Conservation (phyloP, 1,139 yeast genomes). For the Yamadazyma atlantica region DNA sequence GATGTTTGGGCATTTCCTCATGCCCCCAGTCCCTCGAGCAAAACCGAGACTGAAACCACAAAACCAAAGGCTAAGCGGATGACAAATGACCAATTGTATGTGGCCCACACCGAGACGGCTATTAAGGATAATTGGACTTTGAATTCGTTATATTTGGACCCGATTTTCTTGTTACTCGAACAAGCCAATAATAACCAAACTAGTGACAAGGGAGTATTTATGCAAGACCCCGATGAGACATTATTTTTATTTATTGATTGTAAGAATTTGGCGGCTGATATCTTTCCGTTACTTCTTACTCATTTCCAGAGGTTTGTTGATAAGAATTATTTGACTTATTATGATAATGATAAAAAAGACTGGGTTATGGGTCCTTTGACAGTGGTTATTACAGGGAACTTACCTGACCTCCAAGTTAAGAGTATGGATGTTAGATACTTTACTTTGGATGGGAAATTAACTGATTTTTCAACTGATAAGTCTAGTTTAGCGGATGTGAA, state of each 20-base stretch:
- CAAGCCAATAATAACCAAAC: conserved; percentile 30
- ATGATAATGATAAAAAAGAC: conserved; percentile 22
- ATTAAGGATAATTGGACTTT: conserved; percentile 47
- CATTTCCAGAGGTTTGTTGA: conserved; percentile 33
- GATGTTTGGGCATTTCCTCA: conserved; percentile 60
- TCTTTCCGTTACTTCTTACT: conserved; percentile 30
- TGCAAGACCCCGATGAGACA: conserved; percentile 36
- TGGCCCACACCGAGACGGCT: conserved; percentile 59
- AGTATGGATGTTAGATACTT: conserved; percentile 27
- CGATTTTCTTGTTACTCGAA: conserved; percentile 47
- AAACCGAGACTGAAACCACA: conserved; percentile 24
- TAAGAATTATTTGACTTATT: conserved; percentile 32
- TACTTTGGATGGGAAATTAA: conserved; percentile 39
- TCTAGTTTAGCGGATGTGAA: conserved; percentile 12
- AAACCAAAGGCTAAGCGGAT: conserved; percentile 19
- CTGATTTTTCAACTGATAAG: conserved; percentile 16
- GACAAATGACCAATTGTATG: conserved; percentile 41
- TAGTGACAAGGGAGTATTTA: conserved; percentile 31
- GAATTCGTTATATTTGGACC: conserved; percentile 51
- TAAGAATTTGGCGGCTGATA: conserved; percentile 32
- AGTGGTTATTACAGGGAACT: conserved; percentile 41
- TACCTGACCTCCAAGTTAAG: conserved; percentile 30
- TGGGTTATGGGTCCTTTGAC: conserved; percentile 34
- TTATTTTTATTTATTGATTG: conserved; percentile 42
- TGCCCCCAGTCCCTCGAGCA: conserved; percentile 16